Evolutionary conservation across 2,329 filamentous ascomycete genomes (phyloP).

Genomic region (Malbranchea cinnamomea): DNA sequence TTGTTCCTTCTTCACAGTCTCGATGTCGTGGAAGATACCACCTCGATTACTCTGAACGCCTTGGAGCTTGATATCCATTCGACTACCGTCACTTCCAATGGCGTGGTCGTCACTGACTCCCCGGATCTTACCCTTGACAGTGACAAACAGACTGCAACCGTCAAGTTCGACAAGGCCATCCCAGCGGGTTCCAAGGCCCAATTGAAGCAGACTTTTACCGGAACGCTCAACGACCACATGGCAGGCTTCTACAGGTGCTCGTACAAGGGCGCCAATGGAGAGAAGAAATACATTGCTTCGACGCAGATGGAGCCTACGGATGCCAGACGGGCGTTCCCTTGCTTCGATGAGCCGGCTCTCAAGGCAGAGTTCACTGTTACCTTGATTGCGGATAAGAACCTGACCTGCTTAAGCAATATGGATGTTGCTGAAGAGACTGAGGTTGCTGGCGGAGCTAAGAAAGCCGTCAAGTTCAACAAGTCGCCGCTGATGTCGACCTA

Average conservation of each 20-base stretch:
- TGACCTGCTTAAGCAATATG: conserved; percentile 96
- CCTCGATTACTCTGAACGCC: conserved; percentile 74
- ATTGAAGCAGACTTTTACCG: conserved; percentile 63
- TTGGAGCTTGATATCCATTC: conserved; percentile 71
- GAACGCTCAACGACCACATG: conserved; percentile 83
- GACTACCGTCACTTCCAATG: conserved; percentile 48
- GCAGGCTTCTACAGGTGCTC: conserved; percentile 94
- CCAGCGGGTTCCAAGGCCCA: conserved; percentile 62
- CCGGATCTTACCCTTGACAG: conserved; percentile 60
- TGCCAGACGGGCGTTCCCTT: conserved; percentile 81
- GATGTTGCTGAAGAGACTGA: conserved; percentile 70
- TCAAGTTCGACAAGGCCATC: conserved; percentile 61
- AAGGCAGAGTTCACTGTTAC: conserved; percentile 90
- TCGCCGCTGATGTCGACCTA: conserved; percentile 95
- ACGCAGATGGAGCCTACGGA: conserved; percentile 97
- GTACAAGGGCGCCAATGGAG: conserved; percentile 70
- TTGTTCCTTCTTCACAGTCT: conserved; percentile 43
- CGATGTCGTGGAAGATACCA: conserved; percentile 71
- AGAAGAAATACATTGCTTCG: conserved; percentile 68
- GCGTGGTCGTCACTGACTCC: conserved; percentile 42
- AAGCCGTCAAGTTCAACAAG: conserved; percentile 81
- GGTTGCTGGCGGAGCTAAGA: conserved; percentile 52
- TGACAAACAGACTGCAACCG: conserved; percentile 64
- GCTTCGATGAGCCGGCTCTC: conserved; percentile 88
- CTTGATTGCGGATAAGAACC: conserved; percentile 72